Evolutionary conservation across 192 early-diverging fungal species (phyloP).

Genomic region (Chytriomyces confervae): DNA sequence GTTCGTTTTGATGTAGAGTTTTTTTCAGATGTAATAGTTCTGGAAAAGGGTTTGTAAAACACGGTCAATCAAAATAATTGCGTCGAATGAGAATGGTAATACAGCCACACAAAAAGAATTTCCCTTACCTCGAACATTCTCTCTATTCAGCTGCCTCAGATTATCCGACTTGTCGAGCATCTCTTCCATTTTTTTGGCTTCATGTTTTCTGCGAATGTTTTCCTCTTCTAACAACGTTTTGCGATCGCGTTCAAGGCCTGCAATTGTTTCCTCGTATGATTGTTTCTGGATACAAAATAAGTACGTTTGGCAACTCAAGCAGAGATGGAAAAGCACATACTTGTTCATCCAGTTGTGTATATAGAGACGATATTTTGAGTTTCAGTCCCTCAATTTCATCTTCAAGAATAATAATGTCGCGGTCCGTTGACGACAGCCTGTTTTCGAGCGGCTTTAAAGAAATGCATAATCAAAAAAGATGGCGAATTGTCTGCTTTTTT

Average conservation of each 20-base stretch:
- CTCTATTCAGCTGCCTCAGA: constrained; percentile 53
- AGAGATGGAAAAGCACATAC: constrained; percentile 21
- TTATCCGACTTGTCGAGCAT: constrained; percentile 46
- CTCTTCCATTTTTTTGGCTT: constrained; percentile 49
- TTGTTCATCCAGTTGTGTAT: constrained; percentile 60
- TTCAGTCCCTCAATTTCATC: constrained; percentile 53
- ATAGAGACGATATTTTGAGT: constrained; percentile 53
- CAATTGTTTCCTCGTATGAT: constrained; percentile 54
- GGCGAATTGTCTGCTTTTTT: no score
- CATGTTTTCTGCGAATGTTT: constrained; percentile 45
- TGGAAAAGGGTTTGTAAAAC: constrained; percentile 9
- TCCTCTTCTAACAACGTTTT: constrained; percentile 53
- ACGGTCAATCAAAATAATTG: constrained; percentile 8
- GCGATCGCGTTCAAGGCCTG: constrained; percentile 51
- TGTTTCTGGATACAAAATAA: constrained; percentile 8
- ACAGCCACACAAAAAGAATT: not conserved
- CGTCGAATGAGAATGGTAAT: not conserved
- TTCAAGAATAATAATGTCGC: constrained; percentile 51
- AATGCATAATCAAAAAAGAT: no score
- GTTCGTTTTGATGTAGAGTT: constrained; percentile 45
- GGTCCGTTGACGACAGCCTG: constrained; percentile 19
- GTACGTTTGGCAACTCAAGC: not conserved
- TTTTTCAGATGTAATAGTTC: constrained; percentile 63
- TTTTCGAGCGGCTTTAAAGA: not conserved
- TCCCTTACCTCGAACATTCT: constrained; percentile 52